These are phyloP conservation scores for Microdochium paspali DNA, from an alignment of 2,329 filamentous ascomycete genomes.

Conservation along the genomic window DNA sequence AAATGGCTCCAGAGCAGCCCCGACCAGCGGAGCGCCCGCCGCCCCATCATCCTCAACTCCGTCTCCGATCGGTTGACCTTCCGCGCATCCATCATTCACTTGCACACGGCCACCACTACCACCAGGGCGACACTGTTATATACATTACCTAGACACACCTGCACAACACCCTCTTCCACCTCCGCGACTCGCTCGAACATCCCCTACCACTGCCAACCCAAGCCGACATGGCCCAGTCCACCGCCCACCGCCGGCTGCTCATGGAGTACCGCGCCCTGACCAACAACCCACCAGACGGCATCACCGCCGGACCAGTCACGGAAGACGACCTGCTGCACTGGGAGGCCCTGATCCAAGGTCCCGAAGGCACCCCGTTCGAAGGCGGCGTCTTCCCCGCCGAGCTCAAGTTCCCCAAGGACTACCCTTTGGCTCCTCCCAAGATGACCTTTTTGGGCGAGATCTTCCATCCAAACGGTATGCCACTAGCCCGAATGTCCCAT, in stretches of 20 bases:
- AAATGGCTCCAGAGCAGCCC: neutral
- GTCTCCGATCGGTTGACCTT: too few species aligned
- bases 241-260: slow-evolving; percentile 72
- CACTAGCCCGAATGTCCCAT: too few species aligned
- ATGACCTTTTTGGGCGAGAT: slow-evolving; percentile 94
- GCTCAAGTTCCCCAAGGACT: slow-evolving; percentile 90
- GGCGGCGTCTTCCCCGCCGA: slow-evolving; percentile 93
- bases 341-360: slow-evolving; percentile 94
- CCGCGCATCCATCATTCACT: too few species aligned
- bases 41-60: too few species aligned
- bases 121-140: too few species aligned
- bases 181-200: too few species aligned
- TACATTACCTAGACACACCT: too few species aligned
- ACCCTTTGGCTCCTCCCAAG: slow-evolving; percentile 88
- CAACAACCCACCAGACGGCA: slow-evolving; percentile 93
- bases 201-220: too few species aligned
- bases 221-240: slow-evolving; percentile 45
- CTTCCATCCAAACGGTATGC: slow-evolving; percentile 89
- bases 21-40: too few species aligned
- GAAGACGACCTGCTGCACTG: slow-evolving; percentile 95
- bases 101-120: neutral
- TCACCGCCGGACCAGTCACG: slow-evolving; percentile 83
- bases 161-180: too few species aligned
- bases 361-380: slow-evolving; percentile 92
- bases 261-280: slow-evolving; percentile 93